Evolutionary conservation across 208 protist genomes (phyloP).

Genomic region (Willaertia magna): DNA sequence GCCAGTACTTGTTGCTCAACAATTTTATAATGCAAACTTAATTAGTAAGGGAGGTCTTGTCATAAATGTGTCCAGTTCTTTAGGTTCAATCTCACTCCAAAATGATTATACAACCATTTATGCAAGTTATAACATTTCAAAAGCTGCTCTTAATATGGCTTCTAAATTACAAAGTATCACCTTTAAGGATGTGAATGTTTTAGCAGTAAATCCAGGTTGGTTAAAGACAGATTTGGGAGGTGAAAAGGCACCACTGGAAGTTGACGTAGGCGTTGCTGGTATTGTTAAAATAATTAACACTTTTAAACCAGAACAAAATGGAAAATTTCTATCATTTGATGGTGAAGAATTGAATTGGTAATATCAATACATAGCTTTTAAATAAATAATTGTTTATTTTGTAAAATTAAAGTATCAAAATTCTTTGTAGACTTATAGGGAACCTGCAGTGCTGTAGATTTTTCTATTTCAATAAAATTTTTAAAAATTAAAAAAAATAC

Average conservation of each 20-base stretch:
- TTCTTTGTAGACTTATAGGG: too few relatives aligned
- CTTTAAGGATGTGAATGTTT: background rate
- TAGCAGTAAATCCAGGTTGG: background rate
- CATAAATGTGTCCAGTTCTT: background rate
- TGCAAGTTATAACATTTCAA: background rate
- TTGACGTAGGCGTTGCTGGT: background rate
- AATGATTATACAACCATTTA: background rate
- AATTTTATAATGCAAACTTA: background rate
- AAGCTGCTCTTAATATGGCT: background rate
- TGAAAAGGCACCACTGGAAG: background rate
- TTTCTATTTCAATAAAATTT: too few relatives aligned
- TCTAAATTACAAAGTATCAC: background rate
- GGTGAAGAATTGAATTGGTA: too few relatives aligned
- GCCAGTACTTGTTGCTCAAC: background rate
- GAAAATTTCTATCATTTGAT: background rate
- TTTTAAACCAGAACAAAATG: background rate
- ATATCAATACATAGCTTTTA: too few relatives aligned
- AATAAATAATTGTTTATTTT: too few relatives aligned
- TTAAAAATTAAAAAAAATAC: too few relatives aligned
- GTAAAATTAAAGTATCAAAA: too few relatives aligned
- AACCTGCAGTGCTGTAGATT: too few relatives aligned
- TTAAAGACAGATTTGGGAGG: background rate
- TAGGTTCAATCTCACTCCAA: background rate
- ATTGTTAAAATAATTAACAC: background rate
- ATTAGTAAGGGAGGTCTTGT: background rate